Evolutionary conservation across 108 stramenopile genomes (phyloP).

Genomic region (Parmales sp.): DNA sequence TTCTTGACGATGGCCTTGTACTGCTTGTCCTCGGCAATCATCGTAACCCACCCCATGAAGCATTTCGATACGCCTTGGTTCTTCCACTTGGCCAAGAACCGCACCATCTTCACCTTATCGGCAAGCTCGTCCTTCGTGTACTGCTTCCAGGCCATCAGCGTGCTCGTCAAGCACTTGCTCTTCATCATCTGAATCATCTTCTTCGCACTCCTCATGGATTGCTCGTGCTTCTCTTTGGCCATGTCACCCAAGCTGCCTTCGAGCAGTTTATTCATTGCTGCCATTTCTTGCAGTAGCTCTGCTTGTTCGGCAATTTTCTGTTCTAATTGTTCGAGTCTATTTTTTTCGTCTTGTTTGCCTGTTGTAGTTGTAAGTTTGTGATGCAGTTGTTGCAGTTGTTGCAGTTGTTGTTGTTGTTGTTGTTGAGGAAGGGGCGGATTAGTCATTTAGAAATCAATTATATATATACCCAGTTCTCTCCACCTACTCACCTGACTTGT

Average conservation of each 20-base stretch:
- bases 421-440: too few species aligned
- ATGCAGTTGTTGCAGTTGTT: too few species aligned
- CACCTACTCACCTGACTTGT: neutral
- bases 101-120: neutral
- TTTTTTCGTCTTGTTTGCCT: neutral
- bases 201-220: neutral
- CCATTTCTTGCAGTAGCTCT: neutral
- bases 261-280: slow-evolving; percentile 8
- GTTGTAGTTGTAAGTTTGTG: too few species aligned
- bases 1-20: neutral
- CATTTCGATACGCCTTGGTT: neutral
- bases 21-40: neutral
- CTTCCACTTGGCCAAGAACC: slow-evolving; percentile 7
- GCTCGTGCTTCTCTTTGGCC: neutral
- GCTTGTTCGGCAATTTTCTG: neutral
- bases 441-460: too few species aligned
- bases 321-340: neutral
- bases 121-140: neutral
- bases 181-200: slow-evolving; percentile 5
- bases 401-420: too few species aligned
- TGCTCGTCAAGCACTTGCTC: neutral
- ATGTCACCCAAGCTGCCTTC: neutral
- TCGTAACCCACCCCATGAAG: neutral
- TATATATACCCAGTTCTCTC: too few species aligned
- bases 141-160: neutral